These are phyloP conservation scores for Camellia sinensis DNA, from an alignment of 148 eudicot genomes.

Conservation along the genomic window DNA sequence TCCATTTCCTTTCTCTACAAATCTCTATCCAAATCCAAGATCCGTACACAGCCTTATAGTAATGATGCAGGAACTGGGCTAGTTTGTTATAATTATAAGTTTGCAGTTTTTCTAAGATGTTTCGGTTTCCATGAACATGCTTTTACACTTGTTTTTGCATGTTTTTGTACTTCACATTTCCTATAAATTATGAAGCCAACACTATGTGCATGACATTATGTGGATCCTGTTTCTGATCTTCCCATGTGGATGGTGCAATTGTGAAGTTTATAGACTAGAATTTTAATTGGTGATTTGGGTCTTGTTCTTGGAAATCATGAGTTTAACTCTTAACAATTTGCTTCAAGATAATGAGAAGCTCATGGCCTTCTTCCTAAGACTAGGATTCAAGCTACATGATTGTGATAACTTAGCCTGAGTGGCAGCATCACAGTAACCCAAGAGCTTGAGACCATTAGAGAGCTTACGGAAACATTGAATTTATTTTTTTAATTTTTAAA, in stretches of 20 bases:
- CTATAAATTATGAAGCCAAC: not conserved
- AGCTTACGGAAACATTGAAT: not conserved
- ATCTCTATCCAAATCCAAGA: too few relatives aligned
- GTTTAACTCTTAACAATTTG: not conserved
- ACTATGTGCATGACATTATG: not conserved
- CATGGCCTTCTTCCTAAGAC: not conserved
- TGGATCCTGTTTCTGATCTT: not conserved
- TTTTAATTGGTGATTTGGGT: not conserved
- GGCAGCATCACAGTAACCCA: not conserved
- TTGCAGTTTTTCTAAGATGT: not conserved
- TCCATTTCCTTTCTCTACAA: too few relatives aligned
- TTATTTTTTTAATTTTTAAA: not conserved
- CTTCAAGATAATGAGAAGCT: not conserved
- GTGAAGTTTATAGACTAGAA: not conserved
- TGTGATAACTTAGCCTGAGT: constrained; percentile 4
- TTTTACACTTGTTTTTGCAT: not conserved
- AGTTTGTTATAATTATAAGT: not conserved
- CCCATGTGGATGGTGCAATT: not conserved
- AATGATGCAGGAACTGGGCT: not conserved
- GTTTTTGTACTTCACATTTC: not conserved
- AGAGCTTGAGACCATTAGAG: constrained; percentile 5
- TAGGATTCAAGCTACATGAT: not conserved
- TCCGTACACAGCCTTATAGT: not conserved
- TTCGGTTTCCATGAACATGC: not conserved
- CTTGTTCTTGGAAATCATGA: not conserved